Evolutionary conservation across 345 rosid genomes (phyloP).

Genomic region (Chamaenerion angustifolium): DNA sequence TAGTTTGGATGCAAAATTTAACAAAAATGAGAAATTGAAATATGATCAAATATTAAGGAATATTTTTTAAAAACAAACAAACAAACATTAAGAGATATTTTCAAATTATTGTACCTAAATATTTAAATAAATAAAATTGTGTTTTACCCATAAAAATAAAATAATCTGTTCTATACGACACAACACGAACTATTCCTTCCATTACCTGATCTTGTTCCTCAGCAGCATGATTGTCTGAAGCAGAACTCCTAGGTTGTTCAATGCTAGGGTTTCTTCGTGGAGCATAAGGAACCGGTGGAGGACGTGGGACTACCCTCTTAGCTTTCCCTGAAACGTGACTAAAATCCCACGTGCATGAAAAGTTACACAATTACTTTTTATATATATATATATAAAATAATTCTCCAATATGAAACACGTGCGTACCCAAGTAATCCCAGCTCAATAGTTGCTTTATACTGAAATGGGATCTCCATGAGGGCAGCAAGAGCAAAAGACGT

Average conservation of each 20-base stretch:
- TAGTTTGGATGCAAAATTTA: too few relatives aligned
- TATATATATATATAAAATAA: background rate
- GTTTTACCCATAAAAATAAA: too few relatives aligned
- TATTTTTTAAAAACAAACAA: too few relatives aligned
- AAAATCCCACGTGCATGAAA: constrained; percentile 3
- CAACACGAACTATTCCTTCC: too few relatives aligned
- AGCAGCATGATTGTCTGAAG: constrained; percentile 3
- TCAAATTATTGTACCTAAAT: too few relatives aligned
- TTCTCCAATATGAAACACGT: background rate
- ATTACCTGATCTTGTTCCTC: constrained; percentile 4
- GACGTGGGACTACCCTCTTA: constrained; percentile 39
- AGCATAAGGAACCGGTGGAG: constrained; percentile 42
- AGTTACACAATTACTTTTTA: background rate
- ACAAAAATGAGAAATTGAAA: too few relatives aligned
- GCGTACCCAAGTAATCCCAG: constrained; percentile 50
- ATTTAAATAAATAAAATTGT: too few relatives aligned
- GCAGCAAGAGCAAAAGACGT: constrained; percentile 82
- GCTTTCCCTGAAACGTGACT: constrained; percentile 37
- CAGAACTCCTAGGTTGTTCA: constrained; percentile 8
- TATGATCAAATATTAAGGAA: too few relatives aligned
- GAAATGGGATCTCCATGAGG: constrained; percentile 81
- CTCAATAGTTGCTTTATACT: constrained; percentile 58
- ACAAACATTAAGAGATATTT: too few relatives aligned
- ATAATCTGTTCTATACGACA: too few relatives aligned
- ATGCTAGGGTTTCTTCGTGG: constrained; percentile 13